Base-by-base conservation (phyloP, 768 basidiomycete genomes). In the Russula virescens region DNA sequence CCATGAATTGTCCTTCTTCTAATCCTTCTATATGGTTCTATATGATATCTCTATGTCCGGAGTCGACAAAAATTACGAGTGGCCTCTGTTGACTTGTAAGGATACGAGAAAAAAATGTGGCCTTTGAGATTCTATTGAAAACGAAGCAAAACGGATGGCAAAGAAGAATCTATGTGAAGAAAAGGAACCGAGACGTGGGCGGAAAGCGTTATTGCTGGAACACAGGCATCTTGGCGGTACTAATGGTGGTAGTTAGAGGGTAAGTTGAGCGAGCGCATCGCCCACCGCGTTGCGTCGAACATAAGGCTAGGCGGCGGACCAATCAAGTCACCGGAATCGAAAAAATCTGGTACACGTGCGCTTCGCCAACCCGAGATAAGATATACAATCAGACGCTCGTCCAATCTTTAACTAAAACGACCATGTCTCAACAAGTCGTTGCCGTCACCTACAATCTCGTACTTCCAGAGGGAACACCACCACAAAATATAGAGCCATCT, bases 361-460 rank as follows among this genome's bases (percentile, higher is more conserved):
- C 16, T 18, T 10, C 11, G 47, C 11, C 21, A 31, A 8, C 31
- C 8, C 31, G 31, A 31, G 25, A 43, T 46, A 45, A 31, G 57
- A 58, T 49, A 14, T 8, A 10, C 28, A 11, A 38, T 38, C 13
- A 38, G 38, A 5, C 5, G 10, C 46, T 21, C 26, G 42, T 38
- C 23, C n/a, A 5, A 3, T 25, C 21, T 7, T 8, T 31, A n/a
- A n/a, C 31, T 31, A 31, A 31, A 43, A 18, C 50, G 18, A 34
- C 25, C 35, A 63, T 58, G 62, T 25, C 56, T 26, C 57, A 48
- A 54, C 53, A 70, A 51, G 63, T 70, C 47, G 70, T 82, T 63
- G 73, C 73, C 19, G 73, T 80, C 68, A 71, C 73, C 56, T 82
- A 83, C 66, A 69, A 76, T 25, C 72, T 82, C 62, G 72, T 75